Evolutionary conservation across 2,329 filamentous ascomycete genomes (phyloP), one percentile per base, ranked within the genome.

Genomic region (Pestalotiopsis sp.): DNA sequence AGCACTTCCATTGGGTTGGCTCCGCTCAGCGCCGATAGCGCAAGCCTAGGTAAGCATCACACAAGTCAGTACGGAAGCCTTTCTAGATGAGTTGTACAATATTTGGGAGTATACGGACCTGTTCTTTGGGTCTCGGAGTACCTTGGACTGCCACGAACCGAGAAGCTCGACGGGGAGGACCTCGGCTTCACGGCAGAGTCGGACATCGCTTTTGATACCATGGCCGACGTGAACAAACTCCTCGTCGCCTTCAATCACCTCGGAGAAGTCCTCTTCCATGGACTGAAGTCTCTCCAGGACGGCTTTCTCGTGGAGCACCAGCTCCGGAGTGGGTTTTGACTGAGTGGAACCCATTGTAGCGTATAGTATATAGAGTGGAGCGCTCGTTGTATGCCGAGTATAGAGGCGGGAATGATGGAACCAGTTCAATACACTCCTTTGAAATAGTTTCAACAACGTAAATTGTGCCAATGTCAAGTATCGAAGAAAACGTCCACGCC

Each of bases 1-100:
- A 97, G 86, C 59, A 94, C 85, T 12, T 87, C 80, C 68, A 86
- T 86, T 6, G 92, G 90, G 70, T 93, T 86, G 72, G 91, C 89
- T 11, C 87, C 85, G 77, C 88, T 91, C 64, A 97, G 84, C 2
- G 92, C 92, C 1, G 91, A 89, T 41, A 96, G 86, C 4, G 93
- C 93, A 14, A 97, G 90, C 70, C 92, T 93, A 66, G 2, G 27
- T 14, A 61, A 23, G 20, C 20, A 23, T 4, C 12, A n/a, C 7
- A 9, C 13, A 14, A 27, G 23, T n/a, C 17, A 52, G 17, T n/a
- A 7, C 2, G 17, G 9, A 52, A n/a, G 7, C n/a, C 17, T 52
- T 17, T 52, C n/a, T n/a, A n/a, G 20, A 52, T n/a, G 9, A n/a
- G 17, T 2, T 17, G 17, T 3, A 17, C 45, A 9, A 9, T 6